Conservation (phyloP, 768 basidiomycete genomes). For the Lanmaoa rubissima region DNA sequence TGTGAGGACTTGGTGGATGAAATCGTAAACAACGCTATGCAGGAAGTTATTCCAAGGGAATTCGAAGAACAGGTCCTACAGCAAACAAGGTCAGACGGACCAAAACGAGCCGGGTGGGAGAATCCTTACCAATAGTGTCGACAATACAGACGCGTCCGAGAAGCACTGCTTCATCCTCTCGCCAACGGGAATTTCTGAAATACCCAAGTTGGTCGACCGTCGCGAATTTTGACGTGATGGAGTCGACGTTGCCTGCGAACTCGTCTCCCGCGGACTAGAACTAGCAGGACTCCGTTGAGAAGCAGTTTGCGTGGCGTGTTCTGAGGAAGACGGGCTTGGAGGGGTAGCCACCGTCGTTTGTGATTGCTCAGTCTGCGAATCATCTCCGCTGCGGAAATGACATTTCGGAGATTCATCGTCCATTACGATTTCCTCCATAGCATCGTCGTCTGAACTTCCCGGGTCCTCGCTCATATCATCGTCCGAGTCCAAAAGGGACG, state of each 20-base stretch:
- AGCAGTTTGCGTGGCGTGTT: conserved; percentile 27
- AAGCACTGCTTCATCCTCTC: conserved; percentile 80
- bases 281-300: conserved; percentile 26
- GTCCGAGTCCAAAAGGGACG: conserved; percentile 63
- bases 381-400: conserved; percentile 24
- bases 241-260: conserved; percentile 36
- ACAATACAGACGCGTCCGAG: conserved; percentile 68
- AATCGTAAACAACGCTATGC: conserved; percentile 94
- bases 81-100: not conserved
- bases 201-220: conserved; percentile 38
- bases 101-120: not conserved
- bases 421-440: conserved; percentile 81
- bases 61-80: conserved; percentile 89
- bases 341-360: conserved; percentile 30
- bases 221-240: conserved; percentile 58
- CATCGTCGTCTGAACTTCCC: conserved; percentile 75
- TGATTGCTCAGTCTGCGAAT: conserved; percentile 34
- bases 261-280: conserved; percentile 30
- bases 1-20: conserved; percentile 92
- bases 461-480: conserved; percentile 76
- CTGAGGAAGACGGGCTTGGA: conserved; percentile 31
- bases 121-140: conserved; percentile 69
- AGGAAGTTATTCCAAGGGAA: conserved; percentile 98
- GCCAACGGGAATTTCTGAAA: conserved; percentile 56
- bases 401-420: conserved; percentile 54